Conservation (phyloP, 2,329 filamentous ascomycete species). For the Aspergillus sp. region DNA sequence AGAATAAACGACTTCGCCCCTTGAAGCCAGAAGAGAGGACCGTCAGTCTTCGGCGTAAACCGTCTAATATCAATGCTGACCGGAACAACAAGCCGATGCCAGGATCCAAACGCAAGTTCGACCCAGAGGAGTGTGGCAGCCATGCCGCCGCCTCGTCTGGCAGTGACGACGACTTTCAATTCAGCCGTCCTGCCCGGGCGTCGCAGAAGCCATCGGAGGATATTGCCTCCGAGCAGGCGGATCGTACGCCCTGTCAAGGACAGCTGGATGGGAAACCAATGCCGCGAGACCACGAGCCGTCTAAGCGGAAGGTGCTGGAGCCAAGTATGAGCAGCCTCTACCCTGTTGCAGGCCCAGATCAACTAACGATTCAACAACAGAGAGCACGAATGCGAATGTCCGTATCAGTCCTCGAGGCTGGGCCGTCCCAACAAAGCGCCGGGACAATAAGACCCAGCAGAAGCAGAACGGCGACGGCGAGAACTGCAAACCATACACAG, state of each 20-base stretch:
- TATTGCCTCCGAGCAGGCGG: slow-evolving; percentile 4
- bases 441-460: neutral
- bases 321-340: slow-evolving; percentile 28
- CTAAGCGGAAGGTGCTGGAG: slow-evolving; percentile 29
- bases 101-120: slow-evolving; percentile 50
- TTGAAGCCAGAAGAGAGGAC: neutral
- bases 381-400: slow-evolving; percentile 42
- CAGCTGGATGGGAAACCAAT: slow-evolving; percentile 9
- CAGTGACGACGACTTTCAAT: slow-evolving; percentile 27
- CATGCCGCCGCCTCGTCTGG: slow-evolving; percentile 6
- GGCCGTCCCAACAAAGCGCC: slow-evolving; percentile 19
- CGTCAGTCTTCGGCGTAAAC: slow-evolving; percentile 1
- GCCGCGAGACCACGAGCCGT: slow-evolving; percentile 7
- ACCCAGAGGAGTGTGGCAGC: slow-evolving; percentile 41
- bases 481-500: neutral
- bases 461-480: neutral
- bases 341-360: neutral
- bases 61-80: slow-evolving; percentile 1
- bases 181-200: slow-evolving; percentile 17
- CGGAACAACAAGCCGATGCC: slow-evolving; percentile 28
- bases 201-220: slow-evolving; percentile 8
- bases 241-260: slow-evolving; percentile 9
- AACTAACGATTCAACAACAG: slow-evolving; percentile 23
- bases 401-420: too few relatives aligned
- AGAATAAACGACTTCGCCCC: slow-evolving; percentile 15